These are phyloP conservation scores for Solanum piurae DNA, from an alignment of 257 asterid species.

Conservation along the genomic window DNA sequence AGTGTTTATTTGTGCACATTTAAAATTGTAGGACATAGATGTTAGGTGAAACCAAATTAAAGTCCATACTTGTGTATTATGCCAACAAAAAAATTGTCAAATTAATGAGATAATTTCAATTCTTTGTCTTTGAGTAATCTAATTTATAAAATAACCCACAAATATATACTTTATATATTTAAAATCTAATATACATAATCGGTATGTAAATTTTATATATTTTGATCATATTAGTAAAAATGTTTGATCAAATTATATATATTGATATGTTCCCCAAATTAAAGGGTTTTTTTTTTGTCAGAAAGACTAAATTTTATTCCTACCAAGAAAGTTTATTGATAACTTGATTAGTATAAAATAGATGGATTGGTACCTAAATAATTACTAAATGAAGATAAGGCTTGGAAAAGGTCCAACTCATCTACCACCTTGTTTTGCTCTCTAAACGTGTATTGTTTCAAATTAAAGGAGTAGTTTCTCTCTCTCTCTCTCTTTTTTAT, in stretches of 20 bases:
- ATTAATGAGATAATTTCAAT: accelerated
- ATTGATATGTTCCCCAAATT: neutral
- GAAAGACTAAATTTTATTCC: neutral
- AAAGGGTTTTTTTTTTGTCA: neutral
- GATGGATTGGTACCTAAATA: neutral
- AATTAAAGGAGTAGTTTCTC: neutral
- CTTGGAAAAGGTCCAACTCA: neutral
- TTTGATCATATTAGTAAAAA: no score
- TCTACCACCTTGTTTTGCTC: neutral
- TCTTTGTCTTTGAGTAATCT: neutral
- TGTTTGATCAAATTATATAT: neutral
- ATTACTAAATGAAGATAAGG: neutral
- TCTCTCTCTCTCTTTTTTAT: neutral
- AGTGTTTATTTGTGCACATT: no score
- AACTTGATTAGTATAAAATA: neutral
- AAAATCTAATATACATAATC: no score
- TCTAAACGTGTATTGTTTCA: neutral
- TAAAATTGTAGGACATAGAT: no score
- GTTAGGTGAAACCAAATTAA: no score
- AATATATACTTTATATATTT: no score
- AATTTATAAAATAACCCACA: neutral
- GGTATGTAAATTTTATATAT: no score
- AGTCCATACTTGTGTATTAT: accelerated
- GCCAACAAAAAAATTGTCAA: neutral
- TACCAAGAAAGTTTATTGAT: neutral